phyloP scores from a whole-genome alignment of 768 basidiomycete genomes.

The Suillus variegatus region DNA sequence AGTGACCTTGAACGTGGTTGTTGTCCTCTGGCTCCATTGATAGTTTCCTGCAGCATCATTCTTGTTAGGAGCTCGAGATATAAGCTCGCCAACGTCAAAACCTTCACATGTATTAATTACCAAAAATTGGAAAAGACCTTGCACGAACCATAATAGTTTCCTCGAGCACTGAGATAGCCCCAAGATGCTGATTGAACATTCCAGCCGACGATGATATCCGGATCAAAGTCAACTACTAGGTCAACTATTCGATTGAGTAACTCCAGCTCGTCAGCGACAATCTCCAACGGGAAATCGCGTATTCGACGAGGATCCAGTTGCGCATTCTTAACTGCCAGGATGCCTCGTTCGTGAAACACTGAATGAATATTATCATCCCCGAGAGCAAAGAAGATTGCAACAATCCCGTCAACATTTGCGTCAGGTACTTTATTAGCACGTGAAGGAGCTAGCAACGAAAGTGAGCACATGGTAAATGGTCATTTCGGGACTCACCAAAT shows the following conservation, averaged over 20 bases:
- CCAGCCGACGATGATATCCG: slow-evolving; percentile 92
- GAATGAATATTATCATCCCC: slow-evolving; percentile 44
- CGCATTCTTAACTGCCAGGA: slow-evolving; percentile 51
- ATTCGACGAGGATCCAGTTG: slow-evolving; percentile 43
- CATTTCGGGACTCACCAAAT: slow-evolving; percentile 61
- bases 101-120: slow-evolving; percentile 42
- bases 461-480: neutral
- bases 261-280: slow-evolving; percentile 72
- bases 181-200: slow-evolving; percentile 87
- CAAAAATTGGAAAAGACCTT: slow-evolving; percentile 2
- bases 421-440: slow-evolving; percentile 60
- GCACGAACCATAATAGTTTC: slow-evolving; percentile 53
- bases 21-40: slow-evolving; percentile 72
- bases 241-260: slow-evolving; percentile 79
- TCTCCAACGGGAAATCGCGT: slow-evolving; percentile 47
- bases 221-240: slow-evolving; percentile 74
- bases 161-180: slow-evolving; percentile 85
- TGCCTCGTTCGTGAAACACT: slow-evolving; percentile 40
- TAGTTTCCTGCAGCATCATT: slow-evolving; percentile 42
- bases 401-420: slow-evolving; percentile 56
- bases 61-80: slow-evolving; percentile 72
- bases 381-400: slow-evolving; percentile 72
- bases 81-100: slow-evolving; percentile 67
- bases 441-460: slow-evolving; percentile 52
- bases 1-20: slow-evolving; percentile 79